Evolutionary conservation across 306 rosid genomes (phyloP), one percentile per base, ranked within the genome.

Genomic region (Dalbergia oliveri): DNA sequence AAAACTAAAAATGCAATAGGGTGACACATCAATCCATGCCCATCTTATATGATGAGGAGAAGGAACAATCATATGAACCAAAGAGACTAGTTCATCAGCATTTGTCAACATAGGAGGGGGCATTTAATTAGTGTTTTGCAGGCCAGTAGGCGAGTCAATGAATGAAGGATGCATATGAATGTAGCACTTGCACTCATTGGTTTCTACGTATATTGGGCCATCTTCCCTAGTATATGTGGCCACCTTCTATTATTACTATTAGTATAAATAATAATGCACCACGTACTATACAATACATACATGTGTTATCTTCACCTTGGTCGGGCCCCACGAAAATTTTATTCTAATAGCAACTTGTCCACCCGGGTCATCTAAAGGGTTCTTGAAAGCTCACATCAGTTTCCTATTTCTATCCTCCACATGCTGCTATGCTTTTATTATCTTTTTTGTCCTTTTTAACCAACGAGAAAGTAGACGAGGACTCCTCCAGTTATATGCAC

Each of bases 171-270:
- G 69, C 75, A 39, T 69, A 75, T 2, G 31, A 26, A 26, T 76
- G 74, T 69, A 86, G 49, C 83, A 85, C 88, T 82, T 79, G 66
- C 44, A 33, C 41, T 31, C 88, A 50, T 80, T 84, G 62, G 59
- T 80, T 41, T 80, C 33, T 61, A 64, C 59, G 84, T 78, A 88
- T 44, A 8, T 85, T 85, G 87, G 91, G 49, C 85, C 67, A 62
- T 58, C 56, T 66, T 66, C 47, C 49, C 8, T 53, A 33, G 67
- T 50, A 33, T 71, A 64, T 77, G 51, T 80, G 47, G 53, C 71
- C 85, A 78, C 85, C 57, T 53, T 33, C 26, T 50, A 63, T 5
- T 21, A 37, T 5, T 21, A 37, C 41, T 37, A 50, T 1, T 15
- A 44, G 59, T 54, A 81, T 63, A 18, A 54, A 50, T 50, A 69